These are phyloP conservation scores for Asterophora lycoperdoides DNA, from an alignment of 768 basidiomycete species.

Conservation along the genomic window DNA sequence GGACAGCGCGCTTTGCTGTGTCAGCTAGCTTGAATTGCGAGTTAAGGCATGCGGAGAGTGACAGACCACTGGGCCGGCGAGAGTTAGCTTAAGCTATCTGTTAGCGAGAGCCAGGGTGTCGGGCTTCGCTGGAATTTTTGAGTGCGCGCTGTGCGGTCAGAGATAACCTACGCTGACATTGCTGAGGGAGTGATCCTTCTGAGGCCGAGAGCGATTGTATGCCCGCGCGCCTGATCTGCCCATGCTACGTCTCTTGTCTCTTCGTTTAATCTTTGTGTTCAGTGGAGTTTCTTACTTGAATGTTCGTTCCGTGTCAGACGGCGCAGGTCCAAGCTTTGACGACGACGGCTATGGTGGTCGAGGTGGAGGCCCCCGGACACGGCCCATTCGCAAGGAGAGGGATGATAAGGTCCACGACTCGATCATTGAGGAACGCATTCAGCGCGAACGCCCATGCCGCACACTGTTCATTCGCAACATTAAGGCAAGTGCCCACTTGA, in stretches of 20 bases:
- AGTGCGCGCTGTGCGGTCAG: conserved; percentile 23
- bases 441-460: conserved; percentile 91
- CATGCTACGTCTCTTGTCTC: conserved; percentile 38
- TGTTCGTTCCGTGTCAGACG: conserved; percentile 60
- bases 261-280: conserved; percentile 38
- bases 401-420: conserved; percentile 89
- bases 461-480: conserved; percentile 98
- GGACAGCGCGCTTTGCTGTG: conserved; percentile 32
- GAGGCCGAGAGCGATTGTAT: conserved; percentile 26
- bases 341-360: conserved; percentile 44
- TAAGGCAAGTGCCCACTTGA: conserved; percentile 65
- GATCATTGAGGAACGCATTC: conserved; percentile 90
- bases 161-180: conserved; percentile 18
- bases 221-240: conserved; percentile 35
- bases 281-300: conserved; percentile 44
- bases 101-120: conserved; percentile 39
- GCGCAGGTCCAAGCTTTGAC: conserved; percentile 51
- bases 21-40: conserved; percentile 34
- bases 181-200: conserved; percentile 14
- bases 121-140: conserved; percentile 19
- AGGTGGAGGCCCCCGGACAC: conserved; percentile 31
- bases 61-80: conserved; percentile 30
- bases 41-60: conserved; percentile 49
- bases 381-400: conserved; percentile 64
- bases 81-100: conserved; percentile 44